These are phyloP conservation scores for Porodaedalea pini DNA, from an alignment of 1,284 basidiomycete species.

Conservation along the genomic window DNA sequence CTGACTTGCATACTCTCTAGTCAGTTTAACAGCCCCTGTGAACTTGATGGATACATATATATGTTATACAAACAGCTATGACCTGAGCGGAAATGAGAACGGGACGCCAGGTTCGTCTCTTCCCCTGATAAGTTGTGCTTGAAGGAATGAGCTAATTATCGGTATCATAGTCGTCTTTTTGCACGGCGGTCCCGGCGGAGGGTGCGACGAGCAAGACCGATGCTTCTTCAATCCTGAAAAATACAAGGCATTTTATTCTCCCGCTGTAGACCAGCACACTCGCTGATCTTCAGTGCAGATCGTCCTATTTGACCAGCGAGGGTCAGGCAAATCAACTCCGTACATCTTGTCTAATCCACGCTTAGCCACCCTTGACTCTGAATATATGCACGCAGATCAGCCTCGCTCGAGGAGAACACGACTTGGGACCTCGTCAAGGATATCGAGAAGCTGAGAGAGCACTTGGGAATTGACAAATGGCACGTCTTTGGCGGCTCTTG, in stretches of 20 bases:
- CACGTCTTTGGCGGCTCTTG: conserved; percentile 91
- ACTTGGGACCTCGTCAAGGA: conserved; percentile 95
- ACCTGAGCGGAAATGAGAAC: conserved; percentile 72
- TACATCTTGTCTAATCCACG: too few relatives aligned
- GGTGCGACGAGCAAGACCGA: conserved; percentile 62
- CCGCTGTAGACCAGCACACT: conserved; percentile 9
- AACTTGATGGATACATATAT: conserved; percentile 1
- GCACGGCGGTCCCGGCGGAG: conserved; percentile 82
- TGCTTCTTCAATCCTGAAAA: conserved; percentile 79
- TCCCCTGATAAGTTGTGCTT: conserved; percentile 1
- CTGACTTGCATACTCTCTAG: conserved; percentile 76
- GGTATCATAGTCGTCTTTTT: conserved; percentile 70
- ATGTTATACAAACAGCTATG: conserved; percentile 54
- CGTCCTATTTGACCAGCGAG: conserved; percentile 80
- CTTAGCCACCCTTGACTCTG: too few relatives aligned
- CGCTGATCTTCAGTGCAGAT: conserved; percentile 43
- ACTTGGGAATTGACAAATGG: conserved; percentile 80
- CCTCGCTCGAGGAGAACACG: conserved; percentile 82
- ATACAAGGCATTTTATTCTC: conserved; percentile 61
- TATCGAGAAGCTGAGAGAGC: conserved; percentile 76
- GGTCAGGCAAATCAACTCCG: conserved; percentile 83
- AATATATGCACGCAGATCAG: conserved; percentile 44
- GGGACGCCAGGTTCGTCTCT: conserved; percentile 63
- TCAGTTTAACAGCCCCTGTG: conserved; percentile 37
- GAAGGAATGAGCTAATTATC: conserved; percentile 3